Percentiles rank a stretch among this genome's conserved stretches.
phyloP scores from a whole-genome alignment of 805 yeast genomes.

The Cyberlindnera mycetangii region DNA sequence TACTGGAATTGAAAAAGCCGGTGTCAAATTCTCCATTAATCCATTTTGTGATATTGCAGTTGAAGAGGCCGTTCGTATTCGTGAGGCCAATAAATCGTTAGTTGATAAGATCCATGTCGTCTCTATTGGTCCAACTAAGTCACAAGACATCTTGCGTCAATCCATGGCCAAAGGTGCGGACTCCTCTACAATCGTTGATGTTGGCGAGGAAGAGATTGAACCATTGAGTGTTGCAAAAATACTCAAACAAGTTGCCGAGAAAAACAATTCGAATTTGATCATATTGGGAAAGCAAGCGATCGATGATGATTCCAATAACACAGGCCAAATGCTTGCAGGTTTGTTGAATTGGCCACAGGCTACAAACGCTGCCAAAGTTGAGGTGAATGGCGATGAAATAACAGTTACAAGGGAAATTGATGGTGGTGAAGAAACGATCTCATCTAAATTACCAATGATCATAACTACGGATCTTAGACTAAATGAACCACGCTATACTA shows the following conservation, averaged over 20 bases:
- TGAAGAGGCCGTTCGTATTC: constrained; percentile 86
- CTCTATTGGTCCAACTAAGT: constrained; percentile 81
- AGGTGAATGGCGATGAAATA: constrained; percentile 50
- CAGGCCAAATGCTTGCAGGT: constrained; percentile 96
- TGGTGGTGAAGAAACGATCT: constrained; percentile 86
- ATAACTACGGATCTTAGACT: constrained; percentile 92
- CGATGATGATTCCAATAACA: constrained; percentile 92
- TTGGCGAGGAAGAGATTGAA: constrained; percentile 70
- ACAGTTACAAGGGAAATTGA: constrained; percentile 90
- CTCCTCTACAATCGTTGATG: constrained; percentile 75
- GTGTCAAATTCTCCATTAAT: constrained; percentile 88
- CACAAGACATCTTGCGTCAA: constrained; percentile 83
- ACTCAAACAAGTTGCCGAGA: constrained; percentile 66
- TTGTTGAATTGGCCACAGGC: constrained; percentile 95
- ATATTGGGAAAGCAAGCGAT: constrained; percentile 95
- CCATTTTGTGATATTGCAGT: constrained; percentile 98
- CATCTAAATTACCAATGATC: constrained; percentile 76
- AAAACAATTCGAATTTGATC: constrained; percentile 71
- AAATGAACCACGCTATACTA: constrained; percentile 94
- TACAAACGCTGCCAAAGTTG: constrained; percentile 88
- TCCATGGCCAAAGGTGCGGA: constrained; percentile 97
- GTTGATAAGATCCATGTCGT: constrained; percentile 89
- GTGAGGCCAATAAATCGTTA: constrained; percentile 56
- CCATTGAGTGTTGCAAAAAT: constrained; percentile 90
- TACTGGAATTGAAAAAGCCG: constrained; percentile 77